Base-by-base conservation (phyloP, 129 eudicot genomes). In the Kitagawia praeruptora region DNA sequence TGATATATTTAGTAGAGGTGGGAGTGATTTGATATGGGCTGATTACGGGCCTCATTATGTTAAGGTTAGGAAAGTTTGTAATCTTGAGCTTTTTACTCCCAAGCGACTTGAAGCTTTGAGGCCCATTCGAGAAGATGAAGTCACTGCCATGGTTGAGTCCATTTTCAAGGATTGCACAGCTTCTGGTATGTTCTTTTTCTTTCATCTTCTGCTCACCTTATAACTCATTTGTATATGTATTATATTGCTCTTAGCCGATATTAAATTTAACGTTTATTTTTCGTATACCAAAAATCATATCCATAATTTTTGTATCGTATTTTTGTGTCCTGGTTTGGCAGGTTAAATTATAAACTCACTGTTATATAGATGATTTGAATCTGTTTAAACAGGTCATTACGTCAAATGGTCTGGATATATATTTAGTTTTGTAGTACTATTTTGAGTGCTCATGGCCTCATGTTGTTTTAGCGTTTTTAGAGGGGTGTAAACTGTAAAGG, bases 1-100 rank as follows among this genome's bases (percentile, higher is more conserved):
- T 15, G 82, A 78, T 70, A 85, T 82, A 76, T 88, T 94, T 78
- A 94, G 98, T 78, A 86, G 90, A 80, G 87, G 90, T 56, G 98
- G 98, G 14, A 83, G 83, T 84, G 98, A 94, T 44, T 79, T 94
- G 83, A 92, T 94, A 7, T 94, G 98, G 97, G 91, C 98, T 16
- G 98, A 94, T 80, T 94, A 92, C 70, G 97, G 98, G 5, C 97
- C 98, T 6, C 98, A 93, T 70, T 93, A 93, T 79, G 98, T 93
- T 2, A 93, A 93, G 79, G 98, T 93, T 7, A 89, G 97, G 78
- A 94, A 91, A 77, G 84, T 90, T 47, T 94, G 97, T 69, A 94
- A 86, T 13, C 77, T 94, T 25, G 98, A 94, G 84, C 85, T 94
- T 14, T 94, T 94, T 84, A 79, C 98, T 16, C 87, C 87, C 0